Base-by-base conservation (phyloP, 2,329 filamentous ascomycete genomes). In the Pseudogymnoascus sp. region DNA sequence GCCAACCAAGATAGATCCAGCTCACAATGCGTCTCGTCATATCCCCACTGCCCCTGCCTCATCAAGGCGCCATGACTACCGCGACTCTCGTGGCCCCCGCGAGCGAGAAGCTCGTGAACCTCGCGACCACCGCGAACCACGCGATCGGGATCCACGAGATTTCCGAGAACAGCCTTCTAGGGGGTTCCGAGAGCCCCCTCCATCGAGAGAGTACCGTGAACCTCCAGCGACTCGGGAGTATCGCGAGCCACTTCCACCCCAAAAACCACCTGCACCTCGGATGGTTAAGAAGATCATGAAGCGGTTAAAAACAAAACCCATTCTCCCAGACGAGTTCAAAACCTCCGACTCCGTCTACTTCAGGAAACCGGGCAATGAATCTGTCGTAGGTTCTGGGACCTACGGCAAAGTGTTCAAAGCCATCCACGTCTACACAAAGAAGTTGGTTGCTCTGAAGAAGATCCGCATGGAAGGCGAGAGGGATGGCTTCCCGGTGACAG, bases 361-460 rank as follows among this genome's bases (percentile, higher is more conserved):
- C 77, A 84, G 93, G 67, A 97, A 97, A 73, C 93, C 93, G 1
- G 93, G 93, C n/a, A 96, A 97, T 69, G 93, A 96, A 73, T 97
- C 93, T 0, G 93, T 97, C 0, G 89, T 97, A 18, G 93, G 93
- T 14, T 96, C 93, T 46, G 93, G 93, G 9, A 97, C 93, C 0
- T 97, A 97, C 70, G 95, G 91, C 61, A 96, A 96, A 75, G 92
- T 96, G 3, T 96, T 96, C 80, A 96, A 96, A 74, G 92, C 87
- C n/a, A 80, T 92, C 7, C 91, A 96, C 71, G 90, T 95, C n/a
- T 96, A 96, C 73, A 96, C 90, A 1, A 90, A 90, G 69, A 85
- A 86, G 42, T 82, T 90, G 64, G 92, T 96, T 23, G 92, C 92
- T 1, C 79, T 96, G 64, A 96, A 96, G 78, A 89, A 90, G 70